Evolutionary conservation across 2,329 filamentous ascomycete genomes (phyloP).

Genomic region (Sphaceloma murrayae): DNA sequence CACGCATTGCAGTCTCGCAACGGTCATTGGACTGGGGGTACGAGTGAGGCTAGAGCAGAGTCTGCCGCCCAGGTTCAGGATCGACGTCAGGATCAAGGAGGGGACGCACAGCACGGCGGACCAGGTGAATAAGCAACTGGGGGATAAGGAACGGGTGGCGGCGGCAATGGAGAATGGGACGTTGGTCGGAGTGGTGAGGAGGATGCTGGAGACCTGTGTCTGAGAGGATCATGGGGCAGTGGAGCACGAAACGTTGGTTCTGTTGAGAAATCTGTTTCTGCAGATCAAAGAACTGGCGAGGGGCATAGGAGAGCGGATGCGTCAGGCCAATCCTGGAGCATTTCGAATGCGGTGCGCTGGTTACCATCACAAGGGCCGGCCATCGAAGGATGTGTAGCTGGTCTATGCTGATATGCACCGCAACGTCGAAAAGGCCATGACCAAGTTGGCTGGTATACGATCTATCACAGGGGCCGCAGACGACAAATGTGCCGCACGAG

Average conservation of each 20-base stretch:
- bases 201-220: conserved; percentile 60
- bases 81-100: conserved; percentile 90
- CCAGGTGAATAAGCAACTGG: conserved; percentile 57
- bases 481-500: too few species aligned
- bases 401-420: too few species aligned
- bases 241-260: not conserved
- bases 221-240: not conserved
- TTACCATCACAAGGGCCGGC: too few species aligned
- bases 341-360: too few species aligned
- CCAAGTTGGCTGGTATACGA: too few species aligned
- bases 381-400: too few species aligned
- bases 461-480: too few species aligned
- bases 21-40: conserved; percentile 89
- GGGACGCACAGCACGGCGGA: conserved; percentile 92
- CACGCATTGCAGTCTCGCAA: conserved; percentile 91
- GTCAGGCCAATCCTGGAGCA: too few species aligned
- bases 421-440: too few species aligned
- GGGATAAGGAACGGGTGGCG: conserved; percentile 44
- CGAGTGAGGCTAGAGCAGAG: conserved; percentile 84
- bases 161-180: conserved; percentile 64
- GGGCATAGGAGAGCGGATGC: too few species aligned
- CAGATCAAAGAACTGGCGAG: too few species aligned
- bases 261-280: not conserved
- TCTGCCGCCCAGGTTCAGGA: conserved; percentile 79
- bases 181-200: conserved; percentile 35